phyloP scores from a whole-genome alignment of 1,284 basidiomycete genomes.

The Ceratobasidium papillatum region DNA sequence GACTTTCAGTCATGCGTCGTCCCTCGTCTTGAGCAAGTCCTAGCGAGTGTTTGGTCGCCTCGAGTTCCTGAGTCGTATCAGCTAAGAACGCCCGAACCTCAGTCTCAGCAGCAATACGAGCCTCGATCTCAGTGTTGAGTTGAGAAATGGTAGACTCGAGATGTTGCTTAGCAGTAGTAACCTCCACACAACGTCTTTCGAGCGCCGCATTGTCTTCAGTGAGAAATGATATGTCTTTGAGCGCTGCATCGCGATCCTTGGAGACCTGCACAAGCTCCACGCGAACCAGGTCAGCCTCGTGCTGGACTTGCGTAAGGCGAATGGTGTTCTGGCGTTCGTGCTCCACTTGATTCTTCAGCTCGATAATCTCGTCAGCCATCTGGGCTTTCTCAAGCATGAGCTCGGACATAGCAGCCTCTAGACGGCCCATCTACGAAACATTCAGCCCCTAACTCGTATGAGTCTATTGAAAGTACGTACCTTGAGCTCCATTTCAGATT shows the following conservation, averaged over 20 bases:
- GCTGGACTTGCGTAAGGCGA: conserved; percentile 2
- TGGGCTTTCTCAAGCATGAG: conserved; percentile 25
- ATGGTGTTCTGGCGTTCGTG: conserved; percentile 9
- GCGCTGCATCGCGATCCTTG: conserved; percentile 22
- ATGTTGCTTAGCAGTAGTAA: background rate
- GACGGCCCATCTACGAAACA: background rate
- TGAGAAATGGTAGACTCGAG: background rate
- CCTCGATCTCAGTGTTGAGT: conserved; percentile 4
- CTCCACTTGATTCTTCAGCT: conserved; percentile 28
- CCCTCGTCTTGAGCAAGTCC: conserved; percentile 1
- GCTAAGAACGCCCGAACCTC: background rate
- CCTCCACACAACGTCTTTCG: background rate
- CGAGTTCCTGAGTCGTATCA: conserved; percentile 19
- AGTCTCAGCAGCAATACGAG: background rate
- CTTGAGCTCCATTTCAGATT: conserved; percentile 23
- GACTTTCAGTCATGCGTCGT: conserved; percentile 5
- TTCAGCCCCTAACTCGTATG: background rate
- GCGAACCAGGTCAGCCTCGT: conserved; percentile 21
- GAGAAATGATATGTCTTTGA: background rate
- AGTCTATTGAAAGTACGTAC: background rate
- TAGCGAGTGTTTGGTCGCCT: background rate
- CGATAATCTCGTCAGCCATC: conserved; percentile 26
- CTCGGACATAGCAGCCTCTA: conserved; percentile 21
- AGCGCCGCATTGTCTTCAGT: background rate
- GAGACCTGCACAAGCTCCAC: conserved; percentile 17